Evolutionary conservation across 305 asterid genomes (phyloP).

Genomic region (Fraxinus baroniana): DNA sequence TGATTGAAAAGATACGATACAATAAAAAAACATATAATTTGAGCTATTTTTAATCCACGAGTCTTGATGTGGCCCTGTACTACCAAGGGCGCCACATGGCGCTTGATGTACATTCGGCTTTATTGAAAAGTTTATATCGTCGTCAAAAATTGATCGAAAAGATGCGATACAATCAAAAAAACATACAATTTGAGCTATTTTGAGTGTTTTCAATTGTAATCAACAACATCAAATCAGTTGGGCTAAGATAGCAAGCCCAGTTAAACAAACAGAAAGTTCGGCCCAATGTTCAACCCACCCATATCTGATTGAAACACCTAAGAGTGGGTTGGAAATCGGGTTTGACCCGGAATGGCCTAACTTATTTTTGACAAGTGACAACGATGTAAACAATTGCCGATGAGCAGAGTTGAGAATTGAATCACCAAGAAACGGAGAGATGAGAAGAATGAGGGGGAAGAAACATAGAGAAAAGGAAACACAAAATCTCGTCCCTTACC

Average conservation of each 20-base stretch:
- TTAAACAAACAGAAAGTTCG: not conserved
- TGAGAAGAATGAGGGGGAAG: constrained; percentile 25
- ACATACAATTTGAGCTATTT: no score
- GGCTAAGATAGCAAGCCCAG: not conserved
- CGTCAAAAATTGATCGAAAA: no score
- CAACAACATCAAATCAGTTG: not conserved
- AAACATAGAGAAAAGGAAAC: constrained; percentile 18
- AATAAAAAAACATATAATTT: no score
- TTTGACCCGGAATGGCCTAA: not conserved
- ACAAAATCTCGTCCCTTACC: not conserved
- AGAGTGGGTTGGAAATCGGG: not conserved
- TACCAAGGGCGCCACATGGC: no score
- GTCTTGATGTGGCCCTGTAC: no score
- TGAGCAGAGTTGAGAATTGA: not conserved
- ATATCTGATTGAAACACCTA: not conserved
- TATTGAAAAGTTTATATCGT: no score
- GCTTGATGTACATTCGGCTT: no score
- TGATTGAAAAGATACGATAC: no score
- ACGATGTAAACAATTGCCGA: not conserved
- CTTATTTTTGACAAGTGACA: not conserved
- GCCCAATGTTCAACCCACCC: not conserved
- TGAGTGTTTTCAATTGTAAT: no score
- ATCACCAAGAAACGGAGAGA: not conserved
- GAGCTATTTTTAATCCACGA: no score
- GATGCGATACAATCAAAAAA: no score